A percentile compares a stretch with the other conserved stretches of the same genome.
These are phyloP conservation scores for Selaginella tamariscina DNA, from an alignment of 75 land plant species.

Conservation along the genomic window DNA sequence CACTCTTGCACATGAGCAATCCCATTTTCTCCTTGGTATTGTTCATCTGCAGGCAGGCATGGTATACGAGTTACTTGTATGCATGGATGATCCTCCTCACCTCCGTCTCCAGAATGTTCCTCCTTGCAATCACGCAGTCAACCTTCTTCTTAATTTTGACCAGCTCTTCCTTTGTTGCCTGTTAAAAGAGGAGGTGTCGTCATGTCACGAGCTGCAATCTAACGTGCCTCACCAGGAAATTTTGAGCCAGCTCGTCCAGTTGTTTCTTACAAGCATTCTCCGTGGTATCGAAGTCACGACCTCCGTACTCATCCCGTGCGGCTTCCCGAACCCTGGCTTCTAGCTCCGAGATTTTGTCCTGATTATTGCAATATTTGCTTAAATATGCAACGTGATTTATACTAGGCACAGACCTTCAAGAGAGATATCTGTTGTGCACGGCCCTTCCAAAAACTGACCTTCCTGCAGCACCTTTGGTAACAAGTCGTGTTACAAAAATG, in stretches of 20 bases:
- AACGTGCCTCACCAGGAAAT: conserved; percentile 6
- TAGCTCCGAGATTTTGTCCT: conserved; percentile 13
- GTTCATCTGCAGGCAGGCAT: conserved; percentile 16
- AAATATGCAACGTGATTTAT: not conserved
- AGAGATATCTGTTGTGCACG: conserved; percentile 8
- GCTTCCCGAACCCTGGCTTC: not conserved
- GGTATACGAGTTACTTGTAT: no score
- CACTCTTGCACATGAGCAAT: conserved; percentile 11
- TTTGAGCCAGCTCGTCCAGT: not conserved
- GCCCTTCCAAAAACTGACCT: conserved; percentile 13
- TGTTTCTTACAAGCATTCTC: conserved; percentile 13
- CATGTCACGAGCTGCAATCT: not conserved
- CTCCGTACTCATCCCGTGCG: not conserved
- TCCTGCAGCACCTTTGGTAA: conserved; percentile 4
- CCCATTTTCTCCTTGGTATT: conserved; percentile 11
- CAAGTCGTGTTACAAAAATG: not conserved
- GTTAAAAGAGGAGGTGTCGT: no score
- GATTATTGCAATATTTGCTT: not conserved
- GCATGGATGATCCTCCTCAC: no score
- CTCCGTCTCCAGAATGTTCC: conserved; percentile 12
- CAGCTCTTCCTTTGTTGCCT: conserved; percentile 13
- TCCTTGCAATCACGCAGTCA: conserved; percentile 4
- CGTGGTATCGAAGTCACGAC: not conserved
- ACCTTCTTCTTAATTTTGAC: conserved; percentile 6
- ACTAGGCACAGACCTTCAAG: not conserved